These are phyloP conservation scores for Diaporthe helianthi DNA, from an alignment of 2,329 filamentous ascomycete species.

Conservation along the genomic window DNA sequence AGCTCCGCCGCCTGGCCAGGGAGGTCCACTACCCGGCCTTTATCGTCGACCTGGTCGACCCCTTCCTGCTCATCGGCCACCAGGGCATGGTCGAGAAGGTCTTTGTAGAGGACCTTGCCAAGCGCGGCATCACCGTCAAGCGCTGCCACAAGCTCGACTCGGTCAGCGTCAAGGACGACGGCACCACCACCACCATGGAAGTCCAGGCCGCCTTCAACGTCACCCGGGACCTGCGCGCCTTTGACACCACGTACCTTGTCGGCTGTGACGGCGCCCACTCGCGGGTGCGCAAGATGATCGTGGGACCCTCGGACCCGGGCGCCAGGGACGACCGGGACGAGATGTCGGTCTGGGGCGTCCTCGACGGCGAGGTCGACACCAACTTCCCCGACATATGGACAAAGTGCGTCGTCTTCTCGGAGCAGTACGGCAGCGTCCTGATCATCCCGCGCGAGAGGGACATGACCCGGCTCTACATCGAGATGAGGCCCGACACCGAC, in stretches of 20 bases:
- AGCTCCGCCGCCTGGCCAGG: constrained; percentile 64
- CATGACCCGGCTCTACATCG: constrained; percentile 71
- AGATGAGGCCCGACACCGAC: constrained; percentile 56
- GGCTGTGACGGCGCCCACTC: constrained; percentile 69
- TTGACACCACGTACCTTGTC: constrained; percentile 29
- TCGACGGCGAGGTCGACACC: constrained; percentile 74
- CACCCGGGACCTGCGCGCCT: constrained; percentile 42
- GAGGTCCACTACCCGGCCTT: constrained; percentile 37
- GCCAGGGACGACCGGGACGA: constrained; percentile 63
- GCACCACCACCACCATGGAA: constrained; percentile 50
- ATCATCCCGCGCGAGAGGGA: constrained; percentile 77
- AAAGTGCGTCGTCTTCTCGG: constrained; percentile 73
- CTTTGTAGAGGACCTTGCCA: constrained; percentile 60
- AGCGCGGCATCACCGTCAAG: constrained; percentile 56
- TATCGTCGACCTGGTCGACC: constrained; percentile 45
- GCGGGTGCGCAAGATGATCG: constrained; percentile 70
- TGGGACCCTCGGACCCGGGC: constrained; percentile 52
- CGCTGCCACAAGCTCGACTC: constrained; percentile 45
- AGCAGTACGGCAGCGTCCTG: constrained; percentile 72
- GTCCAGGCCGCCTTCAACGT: constrained; percentile 50
- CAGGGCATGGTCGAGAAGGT: constrained; percentile 67
- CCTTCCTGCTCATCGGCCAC: constrained; percentile 50
- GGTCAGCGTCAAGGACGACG: constrained; percentile 45
- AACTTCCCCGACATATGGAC: constrained; percentile 79
- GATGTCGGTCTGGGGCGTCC: constrained; percentile 69